Evolutionary conservation across 73 alveolate species (phyloP).

Genomic region (Tetrahymena borealis): DNA sequence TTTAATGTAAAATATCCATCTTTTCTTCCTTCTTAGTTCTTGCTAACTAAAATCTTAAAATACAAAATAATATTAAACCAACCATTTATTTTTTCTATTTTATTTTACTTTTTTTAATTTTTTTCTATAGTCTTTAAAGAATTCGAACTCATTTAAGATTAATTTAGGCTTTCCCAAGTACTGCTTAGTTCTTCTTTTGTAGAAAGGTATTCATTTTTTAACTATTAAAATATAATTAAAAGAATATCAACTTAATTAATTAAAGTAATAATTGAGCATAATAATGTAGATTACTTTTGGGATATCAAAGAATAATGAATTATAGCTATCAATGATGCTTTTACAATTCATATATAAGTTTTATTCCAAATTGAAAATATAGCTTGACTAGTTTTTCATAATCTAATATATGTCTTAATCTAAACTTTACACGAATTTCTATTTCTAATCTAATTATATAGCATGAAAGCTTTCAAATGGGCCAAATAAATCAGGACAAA

Average conservation of each 20-base stretch:
- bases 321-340: not conserved
- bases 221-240: too few species aligned
- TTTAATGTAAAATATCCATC: not conserved
- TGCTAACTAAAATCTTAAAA: not conserved
- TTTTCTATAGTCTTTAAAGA: not conserved
- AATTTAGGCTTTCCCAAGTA: not conserved
- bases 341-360: not conserved
- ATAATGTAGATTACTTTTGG: not conserved
- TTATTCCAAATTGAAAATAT: not conserved
- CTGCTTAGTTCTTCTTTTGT: not conserved
- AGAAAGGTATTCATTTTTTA: not conserved
- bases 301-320: not conserved
- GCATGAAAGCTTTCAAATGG: not conserved
- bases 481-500: not conserved
- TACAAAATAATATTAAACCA: not conserved
- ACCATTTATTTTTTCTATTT: not conserved
- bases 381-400: not conserved
- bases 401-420: not conserved
- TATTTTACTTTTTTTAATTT: not conserved
- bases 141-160: not conserved
- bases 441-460: not conserved
- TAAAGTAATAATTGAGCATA: not conserved
- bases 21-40: not conserved
- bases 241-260: not conserved
- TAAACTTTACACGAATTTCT: not conserved